Conservation (phyloP, 768 basidiomycete genomes). For the Hypholoma fasciculare region DNA sequence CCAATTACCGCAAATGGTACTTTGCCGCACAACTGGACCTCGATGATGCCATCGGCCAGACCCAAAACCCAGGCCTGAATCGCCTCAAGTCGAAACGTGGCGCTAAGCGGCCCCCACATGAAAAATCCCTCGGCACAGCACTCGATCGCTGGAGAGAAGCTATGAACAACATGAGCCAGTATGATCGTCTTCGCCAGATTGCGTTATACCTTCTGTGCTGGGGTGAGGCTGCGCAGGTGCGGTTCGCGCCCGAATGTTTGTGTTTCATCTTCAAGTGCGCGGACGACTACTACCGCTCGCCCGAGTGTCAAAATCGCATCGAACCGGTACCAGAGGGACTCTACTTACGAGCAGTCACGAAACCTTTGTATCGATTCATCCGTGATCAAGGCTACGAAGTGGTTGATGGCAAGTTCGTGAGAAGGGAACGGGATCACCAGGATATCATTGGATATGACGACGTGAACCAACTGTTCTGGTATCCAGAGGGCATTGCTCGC, state of each 20-base stretch:
- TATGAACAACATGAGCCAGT: slow-evolving; percentile 99
- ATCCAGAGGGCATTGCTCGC: slow-evolving; percentile 95
- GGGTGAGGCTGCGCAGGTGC: slow-evolving; percentile 98
- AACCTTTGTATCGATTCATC: slow-evolving; percentile 94
- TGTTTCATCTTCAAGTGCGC: slow-evolving; percentile 99
- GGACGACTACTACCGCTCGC: slow-evolving; percentile 97
- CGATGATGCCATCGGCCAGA: slow-evolving; percentile 93
- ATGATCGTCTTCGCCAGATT: slow-evolving; percentile 94
- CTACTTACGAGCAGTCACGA: slow-evolving; percentile 88
- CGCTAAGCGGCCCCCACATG: slow-evolving; percentile 50
- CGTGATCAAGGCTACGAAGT: slow-evolving; percentile 98
- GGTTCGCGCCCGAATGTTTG: slow-evolving; percentile 94
- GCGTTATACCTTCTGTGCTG: slow-evolving; percentile 94
- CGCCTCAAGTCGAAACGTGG: slow-evolving; percentile 74
- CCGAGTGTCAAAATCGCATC: slow-evolving; percentile 93
- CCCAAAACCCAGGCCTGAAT: slow-evolving; percentile 87
- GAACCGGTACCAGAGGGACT: slow-evolving; percentile 94
- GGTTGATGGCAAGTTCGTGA: slow-evolving; percentile 91
- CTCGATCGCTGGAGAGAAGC: slow-evolving; percentile 94
- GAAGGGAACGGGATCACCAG: slow-evolving; percentile 91
- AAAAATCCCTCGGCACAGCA: slow-evolving; percentile 75
- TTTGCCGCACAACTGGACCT: slow-evolving; percentile 98
- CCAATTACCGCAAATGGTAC: slow-evolving; percentile 99
- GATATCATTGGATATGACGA: slow-evolving; percentile 98
- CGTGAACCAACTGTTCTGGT: slow-evolving; percentile 99